These are phyloP conservation scores for Solanum etuberosum DNA, from an alignment of 257 asterid species.

Conservation along the genomic window DNA sequence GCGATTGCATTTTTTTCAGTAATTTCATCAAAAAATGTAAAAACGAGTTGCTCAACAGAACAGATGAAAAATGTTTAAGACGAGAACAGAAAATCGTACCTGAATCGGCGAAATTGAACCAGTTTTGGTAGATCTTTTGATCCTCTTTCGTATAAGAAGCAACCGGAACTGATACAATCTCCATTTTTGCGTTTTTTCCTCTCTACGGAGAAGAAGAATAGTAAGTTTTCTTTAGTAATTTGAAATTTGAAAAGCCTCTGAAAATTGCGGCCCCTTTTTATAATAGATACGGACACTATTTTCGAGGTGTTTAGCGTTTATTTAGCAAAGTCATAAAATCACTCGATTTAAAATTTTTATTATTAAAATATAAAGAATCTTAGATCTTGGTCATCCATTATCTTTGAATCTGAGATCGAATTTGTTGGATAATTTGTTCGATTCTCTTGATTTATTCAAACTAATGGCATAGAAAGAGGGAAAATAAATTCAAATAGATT, in stretches of 20 bases:
- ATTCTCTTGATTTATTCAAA: not conserved
- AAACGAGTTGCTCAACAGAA: not conserved
- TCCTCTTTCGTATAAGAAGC: slow-evolving; percentile 38
- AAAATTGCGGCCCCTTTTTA: not conserved
- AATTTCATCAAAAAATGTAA: not conserved
- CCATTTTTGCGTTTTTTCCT: slow-evolving; percentile 14
- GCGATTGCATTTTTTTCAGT: not conserved
- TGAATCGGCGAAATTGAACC: slow-evolving; percentile 80
- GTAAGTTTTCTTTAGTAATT: not conserved
- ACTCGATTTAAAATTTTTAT: too few relatives aligned
- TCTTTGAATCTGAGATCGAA: not conserved
- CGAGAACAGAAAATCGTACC: slow-evolving; percentile 24
- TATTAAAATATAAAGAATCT: too few relatives aligned
- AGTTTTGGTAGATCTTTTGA: slow-evolving; percentile 44
- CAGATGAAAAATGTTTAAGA: not conserved
- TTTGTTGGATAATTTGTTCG: not conserved
- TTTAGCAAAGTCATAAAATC: too few relatives aligned
- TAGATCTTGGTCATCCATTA: not conserved
- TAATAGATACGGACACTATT: not conserved
- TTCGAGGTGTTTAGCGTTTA: too few relatives aligned
- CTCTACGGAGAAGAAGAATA: not conserved
- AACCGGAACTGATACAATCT: slow-evolving; percentile 25
- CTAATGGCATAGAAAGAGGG: not conserved
- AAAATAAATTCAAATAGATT: too few relatives aligned
- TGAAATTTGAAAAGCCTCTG: slow-evolving; percentile 24